A percentile compares a stretch with the other conserved stretches of the same genome.
Conservation (phyloP, 805 yeast genomes). For the Pichia gijzeniarum region DNA sequence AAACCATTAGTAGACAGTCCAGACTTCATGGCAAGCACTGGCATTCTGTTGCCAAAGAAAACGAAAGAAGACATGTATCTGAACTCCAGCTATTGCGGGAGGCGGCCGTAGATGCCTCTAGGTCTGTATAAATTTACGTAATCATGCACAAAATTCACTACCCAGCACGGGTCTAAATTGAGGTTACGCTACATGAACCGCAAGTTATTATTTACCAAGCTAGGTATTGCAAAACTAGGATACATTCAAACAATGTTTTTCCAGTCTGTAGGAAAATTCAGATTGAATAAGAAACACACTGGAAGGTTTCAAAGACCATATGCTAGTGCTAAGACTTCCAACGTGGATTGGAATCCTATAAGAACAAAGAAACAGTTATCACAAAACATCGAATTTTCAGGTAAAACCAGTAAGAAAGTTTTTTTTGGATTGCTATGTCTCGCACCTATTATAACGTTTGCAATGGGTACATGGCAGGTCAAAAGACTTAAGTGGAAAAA, state of each 20-base stretch:
- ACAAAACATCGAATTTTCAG: constrained; percentile 24
- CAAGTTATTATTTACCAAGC: too few species aligned
- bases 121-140: background rate
- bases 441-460: constrained; percentile 84
- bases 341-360: constrained; percentile 82
- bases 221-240: too few species aligned
- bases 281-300: background rate
- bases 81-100: constrained; percentile 19
- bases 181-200: too few species aligned
- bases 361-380: constrained; percentile 38
- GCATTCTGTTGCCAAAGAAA: constrained; percentile 45
- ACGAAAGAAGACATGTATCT: constrained; percentile 27
- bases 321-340: constrained; percentile 52
- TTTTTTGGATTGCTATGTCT: constrained; percentile 42
- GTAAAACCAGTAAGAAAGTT: constrained; percentile 21
- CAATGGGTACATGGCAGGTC: constrained; percentile 91
- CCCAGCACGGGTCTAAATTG: too few species aligned
- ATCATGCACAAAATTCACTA: too few species aligned
- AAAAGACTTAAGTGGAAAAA: constrained; percentile 83
- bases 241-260: background rate
- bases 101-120: constrained; percentile 10
- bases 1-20: constrained; percentile 35
- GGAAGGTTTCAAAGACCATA: constrained; percentile 14
- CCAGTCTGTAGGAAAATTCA: background rate
- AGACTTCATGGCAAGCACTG: constrained; percentile 62